Evolutionary conservation across 306 rosid genomes (phyloP).

Genomic region (Herpetospermum pedunculosum): DNA sequence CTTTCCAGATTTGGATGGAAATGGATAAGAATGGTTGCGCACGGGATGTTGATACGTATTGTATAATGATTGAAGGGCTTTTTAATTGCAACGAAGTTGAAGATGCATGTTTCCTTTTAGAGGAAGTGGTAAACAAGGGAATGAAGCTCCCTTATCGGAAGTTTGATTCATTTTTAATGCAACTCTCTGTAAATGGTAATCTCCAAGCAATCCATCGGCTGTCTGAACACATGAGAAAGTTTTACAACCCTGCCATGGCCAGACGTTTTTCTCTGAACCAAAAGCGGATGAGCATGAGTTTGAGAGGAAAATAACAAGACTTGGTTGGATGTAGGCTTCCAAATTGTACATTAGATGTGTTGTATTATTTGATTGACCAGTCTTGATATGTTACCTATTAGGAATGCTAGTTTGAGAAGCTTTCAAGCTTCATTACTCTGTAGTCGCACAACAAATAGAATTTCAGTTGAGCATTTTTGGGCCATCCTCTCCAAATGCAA

Average conservation of each 20-base stretch:
- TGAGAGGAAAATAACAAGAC: slow-evolving; percentile 40
- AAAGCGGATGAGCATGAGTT: slow-evolving; percentile 57
- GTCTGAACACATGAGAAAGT: slow-evolving; percentile 73
- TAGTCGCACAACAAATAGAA: background rate
- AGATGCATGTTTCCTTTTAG: slow-evolving; percentile 64
- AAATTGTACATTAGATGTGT: background rate
- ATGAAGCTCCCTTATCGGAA: slow-evolving; percentile 61
- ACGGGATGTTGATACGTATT: slow-evolving; percentile 48
- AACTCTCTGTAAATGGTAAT: slow-evolving; percentile 61
- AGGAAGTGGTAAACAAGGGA: slow-evolving; percentile 56
- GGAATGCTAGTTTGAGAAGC: background rate
- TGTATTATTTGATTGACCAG: background rate
- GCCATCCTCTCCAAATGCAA: background rate
- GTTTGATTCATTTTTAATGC: slow-evolving; percentile 57
- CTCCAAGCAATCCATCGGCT: slow-evolving; percentile 67
- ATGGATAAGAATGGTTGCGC: slow-evolving; percentile 49
- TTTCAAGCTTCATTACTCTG: too few relatives aligned
- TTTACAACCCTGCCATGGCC: slow-evolving; percentile 81
- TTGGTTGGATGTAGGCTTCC: background rate
- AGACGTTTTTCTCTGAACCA: slow-evolving; percentile 62
- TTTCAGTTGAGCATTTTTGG: background rate
- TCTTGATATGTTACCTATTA: background rate
- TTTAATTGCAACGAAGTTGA: slow-evolving; percentile 43
- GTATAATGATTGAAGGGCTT: slow-evolving; percentile 81
- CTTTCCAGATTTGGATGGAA: slow-evolving; percentile 71